Base-by-base conservation (phyloP, 129 eudicot genomes). In the Kitagawia praeruptora region DNA sequence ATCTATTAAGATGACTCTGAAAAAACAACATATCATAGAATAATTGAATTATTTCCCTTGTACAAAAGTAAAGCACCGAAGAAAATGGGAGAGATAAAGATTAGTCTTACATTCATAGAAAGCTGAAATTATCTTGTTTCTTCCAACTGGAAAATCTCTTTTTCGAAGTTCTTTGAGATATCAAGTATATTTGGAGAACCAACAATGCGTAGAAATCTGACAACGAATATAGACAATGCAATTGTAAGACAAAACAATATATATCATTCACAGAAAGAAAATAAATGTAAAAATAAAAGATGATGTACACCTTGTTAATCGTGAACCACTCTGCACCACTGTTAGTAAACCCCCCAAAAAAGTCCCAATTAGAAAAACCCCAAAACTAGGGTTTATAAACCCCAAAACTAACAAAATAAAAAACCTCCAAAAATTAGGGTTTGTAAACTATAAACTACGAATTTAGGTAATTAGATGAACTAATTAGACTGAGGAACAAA, bases 61-160 rank as follows among this genome's bases (percentile, higher is more conserved):
- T 48, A 34, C 38, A 81, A 38, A 73, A 75, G 53, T 77, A 61
- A n/a, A 14, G 14, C 42, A 75, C 34, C 16, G 18, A 48, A 16
- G 34, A 28, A 12, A 48, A 75, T 15, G 70, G 45, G 37, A 37
- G 51, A 28, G 70, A n/a, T 25, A 37, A 28, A 25, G 40, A 79
- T 23, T 80, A 88, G 96, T 89, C 85, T 89, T 49, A 83, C 77
- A 53, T 89, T 86, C 79, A 96, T 83, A 56, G 95, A 92, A 81
- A 95, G 82, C 77, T 95, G 99, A 82, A 95, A 95, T 70, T 77
- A 84, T 48, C 85, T 89, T 8, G 97, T 86, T 74, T 96, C 99
- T 76, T 89, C 97, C 72, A 96, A 80, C 77, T 96, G 98, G 80
- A 82, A 81, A 71, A 96, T 89, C 87, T 96, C 99, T 37, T 86